Evolutionary conservation across 2,329 filamentous ascomycete species (phyloP).

Genomic region (Phyllachora maydis): DNA sequence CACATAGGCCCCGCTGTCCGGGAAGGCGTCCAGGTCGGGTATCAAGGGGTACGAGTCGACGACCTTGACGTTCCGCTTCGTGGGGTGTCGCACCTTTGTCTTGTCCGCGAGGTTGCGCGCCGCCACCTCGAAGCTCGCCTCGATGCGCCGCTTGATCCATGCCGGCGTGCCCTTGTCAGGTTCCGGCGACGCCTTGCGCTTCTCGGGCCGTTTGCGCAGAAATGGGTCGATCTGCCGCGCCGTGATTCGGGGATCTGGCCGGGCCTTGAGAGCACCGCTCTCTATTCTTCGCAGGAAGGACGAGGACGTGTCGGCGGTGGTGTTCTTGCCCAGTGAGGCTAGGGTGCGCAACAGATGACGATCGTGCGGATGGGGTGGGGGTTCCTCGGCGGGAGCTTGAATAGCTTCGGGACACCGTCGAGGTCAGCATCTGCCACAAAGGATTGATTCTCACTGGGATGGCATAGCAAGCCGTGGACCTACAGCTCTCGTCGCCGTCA

Average conservation of each 20-base stretch:
- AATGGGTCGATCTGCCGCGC: constrained; percentile 4
- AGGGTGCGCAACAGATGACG: constrained; percentile 66
- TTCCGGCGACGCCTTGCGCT: constrained; percentile 30
- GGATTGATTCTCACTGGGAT: too few relatives aligned
- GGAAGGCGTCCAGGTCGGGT: constrained; percentile 47
- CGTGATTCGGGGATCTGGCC: constrained; percentile 12
- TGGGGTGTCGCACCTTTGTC: constrained; percentile 32
- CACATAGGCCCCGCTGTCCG: constrained; percentile 48
- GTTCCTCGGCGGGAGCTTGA: constrained; percentile 52
- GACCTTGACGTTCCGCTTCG: constrained; percentile 34
- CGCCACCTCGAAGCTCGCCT: constrained; percentile 36
- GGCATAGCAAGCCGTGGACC: too few relatives aligned
- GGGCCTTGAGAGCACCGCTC: too few relatives aligned
- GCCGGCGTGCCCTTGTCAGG: constrained; percentile 39
- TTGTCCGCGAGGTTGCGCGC: constrained; percentile 31
- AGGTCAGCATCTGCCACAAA: too few relatives aligned
- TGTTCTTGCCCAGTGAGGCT: constrained; percentile 67
- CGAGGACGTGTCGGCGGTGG: constrained; percentile 54
- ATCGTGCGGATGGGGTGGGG: constrained; percentile 64
- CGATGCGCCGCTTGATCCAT: constrained; percentile 48
- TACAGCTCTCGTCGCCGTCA: constrained; percentile 86
- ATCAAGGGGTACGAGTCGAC: constrained; percentile 39
- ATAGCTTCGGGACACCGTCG: constrained; percentile 44
- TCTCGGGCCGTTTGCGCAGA: constrained; percentile 18
- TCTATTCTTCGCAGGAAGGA: constrained; percentile 96